Conservation (phyloP, 257 asterid species). For the Linderniella brevidens region DNA sequence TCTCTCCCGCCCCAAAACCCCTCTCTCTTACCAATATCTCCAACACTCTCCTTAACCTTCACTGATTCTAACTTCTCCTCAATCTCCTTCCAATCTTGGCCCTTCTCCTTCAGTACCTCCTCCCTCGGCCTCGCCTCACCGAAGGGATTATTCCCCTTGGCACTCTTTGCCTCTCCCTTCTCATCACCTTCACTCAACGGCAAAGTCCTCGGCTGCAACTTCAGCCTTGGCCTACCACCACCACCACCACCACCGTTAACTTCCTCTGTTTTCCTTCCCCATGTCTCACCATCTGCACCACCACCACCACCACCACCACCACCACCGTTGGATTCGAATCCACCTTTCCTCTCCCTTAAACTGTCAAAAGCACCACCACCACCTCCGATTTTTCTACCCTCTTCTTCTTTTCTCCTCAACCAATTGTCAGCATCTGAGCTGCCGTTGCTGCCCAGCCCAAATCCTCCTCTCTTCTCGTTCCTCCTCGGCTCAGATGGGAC, state of each 20-base stretch:
- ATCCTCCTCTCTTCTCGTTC: conserved; percentile 44
- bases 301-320: conserved; percentile 4
- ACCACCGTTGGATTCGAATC: conserved; percentile 21
- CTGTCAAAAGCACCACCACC: conserved; percentile 72
- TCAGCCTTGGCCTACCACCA: conserved; percentile 57
- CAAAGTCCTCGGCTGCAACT: conserved; percentile 41
- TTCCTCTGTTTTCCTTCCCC: conserved; percentile 63
- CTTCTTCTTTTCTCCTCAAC: conserved; percentile 61
- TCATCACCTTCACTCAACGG: conserved; percentile 31
- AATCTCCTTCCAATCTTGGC: conserved; percentile 81
- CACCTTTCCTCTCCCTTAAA: conserved; percentile 58
- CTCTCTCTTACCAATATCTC: conserved; percentile 24
- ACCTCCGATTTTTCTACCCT: conserved; percentile 39
- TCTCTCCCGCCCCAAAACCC: conserved; percentile 53
- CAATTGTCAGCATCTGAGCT: conserved; percentile 61
- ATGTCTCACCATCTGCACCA: conserved; percentile 29
- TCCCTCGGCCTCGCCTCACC: conserved; percentile 95
- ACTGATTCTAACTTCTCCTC: conserved; percentile 57
- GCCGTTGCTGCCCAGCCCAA: conserved; percentile 33
- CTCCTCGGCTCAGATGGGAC: conserved; percentile 55
- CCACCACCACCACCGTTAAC: conserved; percentile 18
- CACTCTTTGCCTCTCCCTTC: conserved; percentile 11
- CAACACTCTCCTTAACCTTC: conserved; percentile 36
- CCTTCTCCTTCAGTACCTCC: conserved; percentile 93
- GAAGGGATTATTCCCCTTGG: conserved; percentile 63